Evolutionary conservation across 805 yeast species (phyloP), one percentile per base, ranked within the genome.

Genomic region (Metschnikowia cubensis): DNA sequence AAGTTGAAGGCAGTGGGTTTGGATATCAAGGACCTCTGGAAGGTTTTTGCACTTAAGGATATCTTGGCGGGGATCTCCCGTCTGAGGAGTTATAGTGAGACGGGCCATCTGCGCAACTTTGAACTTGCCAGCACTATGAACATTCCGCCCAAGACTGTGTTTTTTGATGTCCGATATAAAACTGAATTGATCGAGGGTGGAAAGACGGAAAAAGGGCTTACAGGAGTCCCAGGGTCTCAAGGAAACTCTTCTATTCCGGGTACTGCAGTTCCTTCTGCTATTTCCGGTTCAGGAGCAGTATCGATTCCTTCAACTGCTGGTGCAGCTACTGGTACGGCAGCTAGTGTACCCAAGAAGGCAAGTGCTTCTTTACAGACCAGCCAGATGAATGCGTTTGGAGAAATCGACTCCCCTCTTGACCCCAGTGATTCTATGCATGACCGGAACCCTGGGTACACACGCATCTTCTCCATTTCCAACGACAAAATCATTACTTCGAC

Each of bases 11-110:
- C 84, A 2, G 74, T 88, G n/a, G 98, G 97, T 0, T 67, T 92
- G 46, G 74, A 73, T 6, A 89, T 83, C 8, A 74, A 72, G 6
- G 95, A 89, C 41, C 58, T 88, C 22, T 92, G 97, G 97, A 92
- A 91, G 64, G 68, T 92, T 11, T 83, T 84, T 14, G 80, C 80
- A 3, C 65, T 89, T 49, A 74, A 91, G 49, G 84, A 84, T 29
- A 87, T 89, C 57, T 77, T 91, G 7, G 75, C 69, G 51, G 80
- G 83, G 44, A 47, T 43, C 14, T 55, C 42, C 15, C 42, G 56
- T 33, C 50, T 56, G 6, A 52, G 44, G 6, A 33, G 50, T 6
- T 45, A 43, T 21, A 42, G 48, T 8, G 45, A 51, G 14, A 32
- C 51, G 1, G 51, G 56, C 6, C 51, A 54, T 38, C 52, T 50